These are phyloP conservation scores for Salvia splendens DNA, from an alignment of 257 asterid genomes.

Conservation along the genomic window DNA sequence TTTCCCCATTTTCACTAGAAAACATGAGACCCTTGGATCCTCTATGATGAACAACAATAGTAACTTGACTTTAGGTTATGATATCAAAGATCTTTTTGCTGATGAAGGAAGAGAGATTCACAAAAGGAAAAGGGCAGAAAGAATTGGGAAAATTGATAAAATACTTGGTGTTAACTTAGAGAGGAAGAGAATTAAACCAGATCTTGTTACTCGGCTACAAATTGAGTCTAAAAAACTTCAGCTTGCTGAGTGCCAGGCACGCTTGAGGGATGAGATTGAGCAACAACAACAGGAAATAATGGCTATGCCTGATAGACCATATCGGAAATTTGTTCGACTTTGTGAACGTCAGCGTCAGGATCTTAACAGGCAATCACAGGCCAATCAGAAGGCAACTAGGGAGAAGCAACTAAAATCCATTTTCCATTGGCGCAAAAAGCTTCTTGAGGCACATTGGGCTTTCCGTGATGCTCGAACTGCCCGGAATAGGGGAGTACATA, in stretches of 20 bases:
- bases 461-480: conserved; percentile 97
- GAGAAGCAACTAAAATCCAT: conserved; percentile 92
- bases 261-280: conserved; percentile 89
- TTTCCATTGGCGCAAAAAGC: conserved; percentile 98
- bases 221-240: conserved; percentile 92
- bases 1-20: conserved; percentile 93
- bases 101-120: conserved; percentile 79
- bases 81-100: conserved; percentile 78
- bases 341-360: conserved; percentile 99
- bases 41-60: conserved; percentile 72
- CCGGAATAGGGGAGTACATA: conserved; percentile 97
- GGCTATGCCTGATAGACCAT: conserved; percentile 99
- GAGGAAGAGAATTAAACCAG: conserved; percentile 94
- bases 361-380: conserved; percentile 87
- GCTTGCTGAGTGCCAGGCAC: conserved; percentile 89
- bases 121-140: conserved; percentile 74
- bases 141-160: conserved; percentile 78
- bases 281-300: conserved; percentile 92
- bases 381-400: conserved; percentile 77
- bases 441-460: conserved; percentile 97
- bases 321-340: conserved; percentile 85
- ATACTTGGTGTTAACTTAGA: conserved; percentile 85
- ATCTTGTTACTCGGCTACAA: conserved; percentile 83
- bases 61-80: conserved; percentile 77
- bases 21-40: conserved; percentile 82